Conservation (phyloP, 1,139 yeast genomes). For the Blastobotrys elegans region DNA sequence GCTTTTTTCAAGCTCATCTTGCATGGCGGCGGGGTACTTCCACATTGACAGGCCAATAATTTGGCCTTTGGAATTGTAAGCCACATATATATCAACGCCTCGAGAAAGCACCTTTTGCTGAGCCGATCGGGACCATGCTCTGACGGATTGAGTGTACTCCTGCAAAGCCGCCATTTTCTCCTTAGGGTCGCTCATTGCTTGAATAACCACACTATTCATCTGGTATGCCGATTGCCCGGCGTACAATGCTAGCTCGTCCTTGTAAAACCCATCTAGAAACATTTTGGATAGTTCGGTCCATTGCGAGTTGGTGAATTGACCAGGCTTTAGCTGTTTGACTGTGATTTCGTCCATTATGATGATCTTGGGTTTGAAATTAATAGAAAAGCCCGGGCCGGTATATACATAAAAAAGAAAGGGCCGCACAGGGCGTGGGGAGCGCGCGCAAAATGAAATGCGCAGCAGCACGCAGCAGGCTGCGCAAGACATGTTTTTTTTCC, state of each 20-base stretch:
- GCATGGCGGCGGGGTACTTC: constrained; percentile 15
- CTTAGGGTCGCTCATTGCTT: constrained; percentile 7
- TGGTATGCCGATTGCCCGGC: constrained; percentile 1
- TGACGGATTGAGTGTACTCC: constrained; percentile 2
- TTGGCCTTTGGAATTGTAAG: neutral
- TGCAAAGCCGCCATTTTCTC: neutral
- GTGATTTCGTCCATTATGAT: neutral
- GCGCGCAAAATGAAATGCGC: no score
- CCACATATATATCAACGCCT: constrained; percentile 5
- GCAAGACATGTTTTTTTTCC: neutral
- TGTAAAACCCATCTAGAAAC: constrained; percentile 1
- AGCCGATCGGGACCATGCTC: constrained; percentile 4
- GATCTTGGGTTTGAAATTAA: no score
- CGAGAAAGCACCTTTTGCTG: neutral
- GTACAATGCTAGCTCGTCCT: constrained; percentile 3
- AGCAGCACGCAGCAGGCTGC: no score
- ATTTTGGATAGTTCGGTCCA: neutral
- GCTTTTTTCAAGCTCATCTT: constrained; percentile 7
- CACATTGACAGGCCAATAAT: constrained; percentile 12
- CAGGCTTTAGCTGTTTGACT: neutral
- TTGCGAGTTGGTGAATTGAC: neutral
- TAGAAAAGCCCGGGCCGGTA: no score
- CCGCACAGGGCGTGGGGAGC: no score
- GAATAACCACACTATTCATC: neutral
- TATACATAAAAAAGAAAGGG: no score